Base-by-base conservation (phyloP, 2,329 filamentous ascomycete species). In the Colletotrichum caudatum region DNA sequence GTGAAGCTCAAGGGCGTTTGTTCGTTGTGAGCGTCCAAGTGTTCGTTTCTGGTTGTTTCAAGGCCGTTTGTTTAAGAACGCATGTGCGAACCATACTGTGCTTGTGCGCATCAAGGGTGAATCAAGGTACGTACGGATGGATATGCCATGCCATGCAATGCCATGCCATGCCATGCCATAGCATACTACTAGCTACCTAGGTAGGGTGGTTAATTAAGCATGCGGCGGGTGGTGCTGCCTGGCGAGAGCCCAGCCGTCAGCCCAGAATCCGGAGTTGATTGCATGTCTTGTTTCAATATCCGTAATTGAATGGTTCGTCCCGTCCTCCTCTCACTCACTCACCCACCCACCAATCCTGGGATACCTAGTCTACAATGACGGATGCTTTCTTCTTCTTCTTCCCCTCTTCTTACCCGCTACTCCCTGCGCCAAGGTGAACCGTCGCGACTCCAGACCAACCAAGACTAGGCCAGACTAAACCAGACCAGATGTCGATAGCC, bases 231-330 rank as follows among this genome's bases (percentile, higher is more conserved):
- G 58, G 29, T 29, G 29, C 5, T 54, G 65, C 46, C 35, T 54
- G n/a, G 41, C 66, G 53, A 54, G 66, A 65, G 20, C 46, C 41
- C 44, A 56, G 46, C 29, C 44, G 29, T 56, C 62, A 70, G 54
- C 62, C 56, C 53, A 48, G 29, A 6, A 65, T 69, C 65, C 59
- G 44, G 59, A 71, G 69, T 71, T 71, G 20, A 71, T 71, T 71
- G 59, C 39, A 59, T 64, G 64, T 69, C 69, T 69, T 46, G 65
- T 53, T 51, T 64, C 59, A 60, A 54, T 58, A 37, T 48, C 29
- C 29, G 29, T 29, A 29, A 29, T 54, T 11, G 53, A 56, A 39
- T 56, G 51, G 59, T 71, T 66, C 64, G 41, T 64, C 60, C 41
- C 39, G 44, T 65, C 14, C 18, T 61, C 29, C 46, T 61, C 20